Percentiles rank a stretch among this genome's conserved stretches.
phyloP scores from a whole-genome alignment of 495 filamentous ascomycete species.

The Xylaria scruposa region DNA sequence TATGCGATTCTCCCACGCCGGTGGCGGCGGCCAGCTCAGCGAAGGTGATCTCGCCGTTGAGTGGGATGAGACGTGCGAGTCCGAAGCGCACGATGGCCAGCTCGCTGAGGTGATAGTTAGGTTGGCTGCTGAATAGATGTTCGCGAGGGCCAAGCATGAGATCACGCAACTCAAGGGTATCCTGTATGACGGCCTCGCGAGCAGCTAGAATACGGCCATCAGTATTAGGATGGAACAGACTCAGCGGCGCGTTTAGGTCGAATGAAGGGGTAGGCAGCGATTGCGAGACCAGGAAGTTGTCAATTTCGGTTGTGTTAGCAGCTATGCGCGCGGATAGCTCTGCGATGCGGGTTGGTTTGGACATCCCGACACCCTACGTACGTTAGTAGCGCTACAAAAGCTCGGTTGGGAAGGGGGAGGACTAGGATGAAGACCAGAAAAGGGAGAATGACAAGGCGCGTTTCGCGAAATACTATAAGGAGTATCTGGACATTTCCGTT shows the following conservation, averaged over 20 bases:
- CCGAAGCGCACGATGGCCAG: slow-evolving; percentile 26
- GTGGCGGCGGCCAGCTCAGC: slow-evolving; percentile 38
- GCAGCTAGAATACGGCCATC: slow-evolving; percentile 25
- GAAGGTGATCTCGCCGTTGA: slow-evolving; percentile 42
- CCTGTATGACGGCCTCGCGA: slow-evolving; percentile 26
- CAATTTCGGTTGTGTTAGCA: slow-evolving; percentile 26
- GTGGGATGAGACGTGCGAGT: slow-evolving; percentile 38
- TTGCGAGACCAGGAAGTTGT: slow-evolving; percentile 20
- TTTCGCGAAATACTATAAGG: too few species aligned
- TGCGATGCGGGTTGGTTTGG: slow-evolving; percentile 16
- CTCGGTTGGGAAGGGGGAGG: too few species aligned
- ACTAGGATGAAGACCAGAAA: too few species aligned
- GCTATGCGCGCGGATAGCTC: slow-evolving; percentile 30
- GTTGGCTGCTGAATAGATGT: slow-evolving; percentile 26
- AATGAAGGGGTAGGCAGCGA: slow-evolving; percentile 30
- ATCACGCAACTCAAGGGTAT: slow-evolving; percentile 28
- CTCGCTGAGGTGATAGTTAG: slow-evolving; percentile 20
- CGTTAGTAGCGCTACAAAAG: neutral
- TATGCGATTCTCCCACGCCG: slow-evolving; percentile 35
- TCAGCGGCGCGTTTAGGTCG: slow-evolving; percentile 14
- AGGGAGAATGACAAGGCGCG: too few species aligned
- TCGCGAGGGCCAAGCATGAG: slow-evolving; percentile 34
- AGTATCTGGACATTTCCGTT: too few species aligned
- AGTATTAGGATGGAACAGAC: slow-evolving; percentile 7
- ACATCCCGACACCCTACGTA: neutral